phyloP scores from a whole-genome alignment of 1,284 basidiomycete species.

The Erythrobasidium hasegawianum region DNA sequence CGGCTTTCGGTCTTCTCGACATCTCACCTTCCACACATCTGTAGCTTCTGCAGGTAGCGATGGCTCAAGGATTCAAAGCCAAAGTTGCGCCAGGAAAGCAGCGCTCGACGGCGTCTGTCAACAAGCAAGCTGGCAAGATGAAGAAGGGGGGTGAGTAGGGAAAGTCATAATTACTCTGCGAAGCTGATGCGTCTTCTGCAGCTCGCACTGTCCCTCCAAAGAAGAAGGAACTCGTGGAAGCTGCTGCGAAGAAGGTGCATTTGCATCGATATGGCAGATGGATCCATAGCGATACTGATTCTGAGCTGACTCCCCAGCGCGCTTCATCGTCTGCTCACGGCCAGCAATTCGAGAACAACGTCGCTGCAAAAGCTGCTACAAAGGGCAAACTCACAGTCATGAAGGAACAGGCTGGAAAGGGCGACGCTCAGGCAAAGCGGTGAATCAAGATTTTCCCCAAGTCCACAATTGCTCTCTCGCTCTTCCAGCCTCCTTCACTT shows the following conservation, averaged over 20 bases:
- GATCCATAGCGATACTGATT: background rate
- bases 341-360: constrained; percentile 26
- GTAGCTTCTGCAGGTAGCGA: background rate
- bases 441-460: background rate
- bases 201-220: constrained; percentile 25
- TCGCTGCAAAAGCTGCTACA: constrained; percentile 14
- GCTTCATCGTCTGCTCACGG: constrained; percentile 1
- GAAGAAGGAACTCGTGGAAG: constrained; percentile 26
- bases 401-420: constrained; percentile 23
- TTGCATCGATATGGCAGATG: background rate
- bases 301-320: background rate
- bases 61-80: constrained; percentile 34
- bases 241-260: constrained; percentile 22
- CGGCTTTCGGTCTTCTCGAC: background rate
- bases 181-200: background rate
- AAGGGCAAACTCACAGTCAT: constrained; percentile 30
- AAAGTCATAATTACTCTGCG: background rate
- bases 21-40: constrained; percentile 29
- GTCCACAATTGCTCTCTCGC: no score
- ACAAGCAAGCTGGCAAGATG: constrained; percentile 11
- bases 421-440: constrained; percentile 14
- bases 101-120: constrained; percentile 18
- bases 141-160: constrained; percentile 32
- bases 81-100: constrained; percentile 12
- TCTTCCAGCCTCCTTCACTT: no score